Evolutionary conservation across 106 monocot species (phyloP).

Genomic region (Apostasia shenzhenica): DNA sequence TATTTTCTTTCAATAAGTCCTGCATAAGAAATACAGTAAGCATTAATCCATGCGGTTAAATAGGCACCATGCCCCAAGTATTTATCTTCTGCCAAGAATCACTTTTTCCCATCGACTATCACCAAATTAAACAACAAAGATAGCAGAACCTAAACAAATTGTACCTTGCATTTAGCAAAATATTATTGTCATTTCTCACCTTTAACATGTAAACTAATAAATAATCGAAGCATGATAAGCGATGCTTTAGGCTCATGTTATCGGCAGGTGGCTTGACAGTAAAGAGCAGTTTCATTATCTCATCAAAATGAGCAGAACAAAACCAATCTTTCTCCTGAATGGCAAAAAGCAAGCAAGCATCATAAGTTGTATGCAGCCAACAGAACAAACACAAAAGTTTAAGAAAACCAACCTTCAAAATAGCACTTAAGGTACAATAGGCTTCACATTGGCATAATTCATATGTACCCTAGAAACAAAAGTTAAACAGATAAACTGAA

Average conservation of each 20-base stretch:
- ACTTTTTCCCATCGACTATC: no score
- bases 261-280: constrained; percentile 30
- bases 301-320: constrained; percentile 38
- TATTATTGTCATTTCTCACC: constrained; percentile 26
- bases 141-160: no score
- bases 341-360: constrained; percentile 1
- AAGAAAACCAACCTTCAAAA: constrained; percentile 56
- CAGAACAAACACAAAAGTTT: background rate
- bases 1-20: no score
- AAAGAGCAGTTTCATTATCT: constrained; percentile 63
- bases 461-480: constrained; percentile 36
- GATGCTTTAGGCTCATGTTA: constrained; percentile 23
- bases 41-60: no score
- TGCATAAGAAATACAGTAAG: no score
- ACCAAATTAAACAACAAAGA: no score
- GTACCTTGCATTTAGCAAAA: no score
- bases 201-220: constrained; percentile 70
- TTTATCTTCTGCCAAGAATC: no score
- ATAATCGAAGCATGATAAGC: constrained; percentile 61
- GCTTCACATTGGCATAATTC: constrained; percentile 34
- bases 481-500: background rate
- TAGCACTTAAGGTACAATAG: constrained; percentile 46
- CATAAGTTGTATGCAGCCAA: background rate
- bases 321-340: constrained; percentile 70
- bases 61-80: no score